Percentiles rank a stretch among this genome's conserved stretches.
Conservation (phyloP, 106 monocot genomes). For the Dioscorea alata region DNA sequence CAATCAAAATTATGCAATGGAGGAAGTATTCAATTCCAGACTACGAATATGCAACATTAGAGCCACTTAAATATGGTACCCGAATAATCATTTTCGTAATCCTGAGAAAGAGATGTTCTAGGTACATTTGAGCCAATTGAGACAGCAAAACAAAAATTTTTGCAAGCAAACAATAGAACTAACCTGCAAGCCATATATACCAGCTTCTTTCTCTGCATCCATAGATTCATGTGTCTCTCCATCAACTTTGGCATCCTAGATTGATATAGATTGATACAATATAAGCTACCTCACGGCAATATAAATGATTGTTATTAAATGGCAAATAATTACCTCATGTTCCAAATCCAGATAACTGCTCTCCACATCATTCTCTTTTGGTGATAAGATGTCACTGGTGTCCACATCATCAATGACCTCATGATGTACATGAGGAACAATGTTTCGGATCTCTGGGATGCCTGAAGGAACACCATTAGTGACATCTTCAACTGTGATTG, state of each 20-base stretch:
- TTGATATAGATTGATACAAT: background rate
- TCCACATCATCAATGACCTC: constrained; percentile 34
- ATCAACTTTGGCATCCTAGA: constrained; percentile 47
- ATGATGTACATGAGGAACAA: constrained; percentile 50
- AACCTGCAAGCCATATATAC: constrained; percentile 95
- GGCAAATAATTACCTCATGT: constrained; percentile 34
- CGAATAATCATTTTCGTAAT: no score
- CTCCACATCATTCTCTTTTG: constrained; percentile 19
- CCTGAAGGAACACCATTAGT: constrained; percentile 47
- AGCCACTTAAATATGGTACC: no score
- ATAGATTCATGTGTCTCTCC: constrained; percentile 39
- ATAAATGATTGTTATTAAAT: no score
- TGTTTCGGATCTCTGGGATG: constrained; percentile 20
- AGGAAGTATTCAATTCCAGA: no score
- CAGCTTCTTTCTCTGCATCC: constrained; percentile 83
- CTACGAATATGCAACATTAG: no score
- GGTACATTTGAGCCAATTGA: no score
- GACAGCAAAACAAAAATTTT: no score
- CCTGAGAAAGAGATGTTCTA: no score
- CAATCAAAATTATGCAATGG: no score
- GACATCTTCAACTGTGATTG: constrained; percentile 72
- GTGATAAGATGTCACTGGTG: constrained; percentile 10
- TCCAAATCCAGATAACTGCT: constrained; percentile 25
- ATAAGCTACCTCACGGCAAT: background rate
- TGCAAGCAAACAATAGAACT: background rate